A percentile compares a stretch with the other conserved stretches of the same genome.
Evolutionary conservation across 192 early-diverging fungal genomes (phyloP).

Genomic region (Cladochytrium replicatum): DNA sequence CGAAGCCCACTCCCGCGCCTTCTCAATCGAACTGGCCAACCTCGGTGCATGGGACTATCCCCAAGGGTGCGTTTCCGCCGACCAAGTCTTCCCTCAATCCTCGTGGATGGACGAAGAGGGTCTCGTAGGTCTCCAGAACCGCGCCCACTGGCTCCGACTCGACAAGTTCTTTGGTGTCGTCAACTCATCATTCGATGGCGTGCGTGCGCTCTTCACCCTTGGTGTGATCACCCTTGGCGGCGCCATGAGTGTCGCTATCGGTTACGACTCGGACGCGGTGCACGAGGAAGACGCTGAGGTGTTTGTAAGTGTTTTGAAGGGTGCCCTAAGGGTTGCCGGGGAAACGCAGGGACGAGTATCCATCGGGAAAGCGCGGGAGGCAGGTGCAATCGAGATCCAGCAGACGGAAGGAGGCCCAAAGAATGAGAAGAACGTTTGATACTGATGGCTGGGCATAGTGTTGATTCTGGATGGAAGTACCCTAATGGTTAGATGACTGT

Average conservation of each 20-base stretch:
- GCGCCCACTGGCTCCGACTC: constrained; percentile 1
- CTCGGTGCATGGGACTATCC: constrained; percentile 41
- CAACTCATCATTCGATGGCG: constrained; percentile 35
- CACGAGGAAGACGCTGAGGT: constrained; percentile 22
- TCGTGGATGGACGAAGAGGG: too few relatives aligned
- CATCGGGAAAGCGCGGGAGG: too few relatives aligned
- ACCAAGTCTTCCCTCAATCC: too few relatives aligned
- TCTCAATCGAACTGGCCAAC: constrained; percentile 38
- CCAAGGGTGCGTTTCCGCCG: too few relatives aligned
- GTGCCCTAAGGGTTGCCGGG: too few relatives aligned
- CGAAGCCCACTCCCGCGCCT: constrained; percentile 16
- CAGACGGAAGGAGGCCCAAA: too few relatives aligned
- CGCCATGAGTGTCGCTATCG: constrained; percentile 25
- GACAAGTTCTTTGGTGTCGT: constrained; percentile 29
- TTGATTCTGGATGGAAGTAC: too few relatives aligned
- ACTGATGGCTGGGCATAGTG: too few relatives aligned
- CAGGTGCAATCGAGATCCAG: too few relatives aligned
- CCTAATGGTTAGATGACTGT: too few relatives aligned
- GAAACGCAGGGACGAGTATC: too few relatives aligned
- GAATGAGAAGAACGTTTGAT: too few relatives aligned
- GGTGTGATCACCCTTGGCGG: constrained; percentile 35
- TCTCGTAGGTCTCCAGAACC: neutral
- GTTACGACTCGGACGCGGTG: constrained; percentile 22
- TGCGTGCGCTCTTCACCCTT: constrained; percentile 34
- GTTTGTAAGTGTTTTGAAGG: constrained; percentile 28